A percentile compares a stretch with the other conserved stretches of the same genome.
phyloP scores from a whole-genome alignment of 345 rosid genomes.

The Gossypium longicalyx region DNA sequence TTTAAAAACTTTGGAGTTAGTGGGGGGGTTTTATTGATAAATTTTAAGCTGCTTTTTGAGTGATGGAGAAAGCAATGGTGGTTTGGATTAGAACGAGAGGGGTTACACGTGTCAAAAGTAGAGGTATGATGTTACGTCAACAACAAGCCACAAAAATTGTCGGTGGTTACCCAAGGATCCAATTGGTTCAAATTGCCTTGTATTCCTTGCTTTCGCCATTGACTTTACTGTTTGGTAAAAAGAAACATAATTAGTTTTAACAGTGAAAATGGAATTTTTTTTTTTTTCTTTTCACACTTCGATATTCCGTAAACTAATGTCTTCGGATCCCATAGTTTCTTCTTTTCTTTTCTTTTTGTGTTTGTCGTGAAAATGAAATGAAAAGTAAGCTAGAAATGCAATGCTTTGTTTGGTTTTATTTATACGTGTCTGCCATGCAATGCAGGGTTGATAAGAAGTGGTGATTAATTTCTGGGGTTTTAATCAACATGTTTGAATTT shows the following conservation, averaged over 20 bases:
- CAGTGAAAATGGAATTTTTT: neutral
- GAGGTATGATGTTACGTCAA: neutral
- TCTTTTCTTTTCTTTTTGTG: neutral
- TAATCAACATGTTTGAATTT: neutral
- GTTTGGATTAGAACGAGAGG: neutral
- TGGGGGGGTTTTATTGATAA: neutral
- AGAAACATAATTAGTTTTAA: neutral
- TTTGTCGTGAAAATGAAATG: neutral
- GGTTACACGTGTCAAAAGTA: neutral
- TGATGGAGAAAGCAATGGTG: neutral
- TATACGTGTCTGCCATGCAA: neutral
- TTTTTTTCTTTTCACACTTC: neutral
- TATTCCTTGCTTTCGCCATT: neutral
- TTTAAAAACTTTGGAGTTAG: neutral
- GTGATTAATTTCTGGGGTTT: neutral
- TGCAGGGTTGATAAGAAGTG: neutral
- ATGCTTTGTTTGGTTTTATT: too few relatives aligned
- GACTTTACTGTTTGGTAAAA: neutral
- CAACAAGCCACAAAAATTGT: neutral
- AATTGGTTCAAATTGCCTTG: neutral
- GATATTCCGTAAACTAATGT: neutral
- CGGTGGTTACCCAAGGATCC: neutral
- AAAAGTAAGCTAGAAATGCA: too few relatives aligned
- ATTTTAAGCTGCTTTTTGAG: neutral
- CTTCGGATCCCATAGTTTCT: neutral